Percentiles rank a stretch among this genome's conserved stretches.
Evolutionary conservation across 2,329 filamentous ascomycete genomes (phyloP).

Genomic region (Domatiomyces catenatus): DNA sequence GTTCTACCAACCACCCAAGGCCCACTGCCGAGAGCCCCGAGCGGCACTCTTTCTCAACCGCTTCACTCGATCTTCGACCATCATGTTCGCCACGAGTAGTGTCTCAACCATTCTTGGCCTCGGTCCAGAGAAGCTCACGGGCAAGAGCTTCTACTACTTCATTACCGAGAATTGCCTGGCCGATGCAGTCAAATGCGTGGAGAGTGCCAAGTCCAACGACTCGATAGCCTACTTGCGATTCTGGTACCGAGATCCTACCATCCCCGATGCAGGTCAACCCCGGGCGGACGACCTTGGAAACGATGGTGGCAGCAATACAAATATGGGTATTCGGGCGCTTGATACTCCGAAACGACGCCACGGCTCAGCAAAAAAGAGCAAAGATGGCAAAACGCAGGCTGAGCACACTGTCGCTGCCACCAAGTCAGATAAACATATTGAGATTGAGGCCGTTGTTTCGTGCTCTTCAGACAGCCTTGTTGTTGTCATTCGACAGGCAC

Average conservation of each 20-base stretch:
- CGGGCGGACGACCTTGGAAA: constrained; percentile 31
- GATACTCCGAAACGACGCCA: neutral
- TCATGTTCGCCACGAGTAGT: constrained; percentile 75
- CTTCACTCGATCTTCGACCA: constrained; percentile 64
- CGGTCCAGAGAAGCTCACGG: constrained; percentile 50
- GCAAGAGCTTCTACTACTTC: constrained; percentile 75
- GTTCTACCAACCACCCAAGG: constrained; percentile 38
- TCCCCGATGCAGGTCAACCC: constrained; percentile 37
- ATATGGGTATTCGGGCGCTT: no score
- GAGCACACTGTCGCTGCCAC: constrained; percentile 23
- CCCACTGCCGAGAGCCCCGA: constrained; percentile 56
- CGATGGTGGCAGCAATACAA: constrained; percentile 23
- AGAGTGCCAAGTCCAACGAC: constrained; percentile 77
- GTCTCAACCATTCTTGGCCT: constrained; percentile 63
- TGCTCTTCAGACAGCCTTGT: constrained; percentile 80
- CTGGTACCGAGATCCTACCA: constrained; percentile 61
- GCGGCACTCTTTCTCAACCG: constrained; percentile 75
- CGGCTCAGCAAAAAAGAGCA: constrained; percentile 30
- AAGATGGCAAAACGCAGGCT: constrained; percentile 23
- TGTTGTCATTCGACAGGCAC: constrained; percentile 60
- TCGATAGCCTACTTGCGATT: constrained; percentile 83
- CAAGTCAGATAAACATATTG: constrained; percentile 32
- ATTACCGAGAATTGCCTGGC: constrained; percentile 62
- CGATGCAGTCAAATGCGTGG: constrained; percentile 63
- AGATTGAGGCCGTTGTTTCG: constrained; percentile 79